Evolutionary conservation across 164 flowering plant species (phyloP).

Genomic region (Houttuynia cordata): DNA sequence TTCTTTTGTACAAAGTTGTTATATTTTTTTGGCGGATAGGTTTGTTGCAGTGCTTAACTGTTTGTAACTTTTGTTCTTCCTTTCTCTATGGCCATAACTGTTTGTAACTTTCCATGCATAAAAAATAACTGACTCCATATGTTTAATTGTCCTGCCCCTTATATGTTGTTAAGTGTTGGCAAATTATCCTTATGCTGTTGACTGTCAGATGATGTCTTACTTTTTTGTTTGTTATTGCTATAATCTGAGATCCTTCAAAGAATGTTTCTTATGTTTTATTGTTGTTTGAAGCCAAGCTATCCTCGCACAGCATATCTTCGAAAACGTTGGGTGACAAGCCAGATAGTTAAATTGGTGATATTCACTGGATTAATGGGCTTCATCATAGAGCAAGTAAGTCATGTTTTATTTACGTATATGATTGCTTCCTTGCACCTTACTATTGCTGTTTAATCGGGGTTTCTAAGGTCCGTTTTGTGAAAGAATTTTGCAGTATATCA

Average conservation of each 20-base stretch:
- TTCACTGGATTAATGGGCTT: conserved; percentile 94
- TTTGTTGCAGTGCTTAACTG: too few species aligned
- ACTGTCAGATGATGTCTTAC: too few species aligned
- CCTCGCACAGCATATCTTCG: conserved; percentile 70
- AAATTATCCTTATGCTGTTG: too few species aligned
- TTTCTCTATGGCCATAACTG: too few species aligned
- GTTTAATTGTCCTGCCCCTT: too few species aligned
- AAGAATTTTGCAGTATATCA: conserved; percentile 71
- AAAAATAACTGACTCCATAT: too few species aligned
- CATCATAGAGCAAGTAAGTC: conserved; percentile 74
- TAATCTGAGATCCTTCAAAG: not conserved
- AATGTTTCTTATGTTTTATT: conserved; percentile 7
- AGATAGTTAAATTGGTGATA: conserved; percentile 66
- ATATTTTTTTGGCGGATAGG: too few species aligned
- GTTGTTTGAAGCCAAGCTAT: conserved; percentile 55
- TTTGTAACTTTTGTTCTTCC: too few species aligned
- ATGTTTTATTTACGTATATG: not conserved
- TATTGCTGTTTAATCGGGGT: not conserved
- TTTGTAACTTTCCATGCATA: too few species aligned
- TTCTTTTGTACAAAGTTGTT: too few species aligned
- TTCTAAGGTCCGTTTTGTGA: conserved; percentile 20
- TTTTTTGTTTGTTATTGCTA: not conserved
- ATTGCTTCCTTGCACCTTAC: not conserved
- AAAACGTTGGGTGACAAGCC: conserved; percentile 84
- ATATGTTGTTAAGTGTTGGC: too few species aligned